Conservation (phyloP, 176 grass and related monocot species). For the Saccharum officinarum region DNA sequence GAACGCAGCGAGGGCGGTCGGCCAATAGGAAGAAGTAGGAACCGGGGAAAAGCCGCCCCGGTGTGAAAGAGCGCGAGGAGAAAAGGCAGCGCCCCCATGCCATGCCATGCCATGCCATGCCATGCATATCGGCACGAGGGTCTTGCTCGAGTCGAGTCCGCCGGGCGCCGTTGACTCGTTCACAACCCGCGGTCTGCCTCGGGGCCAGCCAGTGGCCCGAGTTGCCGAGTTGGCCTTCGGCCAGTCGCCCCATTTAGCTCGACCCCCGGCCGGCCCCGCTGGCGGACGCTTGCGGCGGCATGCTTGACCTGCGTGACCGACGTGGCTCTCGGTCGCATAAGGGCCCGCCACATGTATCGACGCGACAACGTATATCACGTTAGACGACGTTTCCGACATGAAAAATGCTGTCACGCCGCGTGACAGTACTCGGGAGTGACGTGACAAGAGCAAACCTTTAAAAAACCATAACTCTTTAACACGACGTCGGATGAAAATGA, state of each 20-base stretch:
- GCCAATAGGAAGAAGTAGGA: neutral
- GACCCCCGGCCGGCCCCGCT: no score
- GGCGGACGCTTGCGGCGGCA: neutral
- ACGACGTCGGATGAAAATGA: no score
- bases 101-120: no score
- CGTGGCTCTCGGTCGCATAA: neutral
- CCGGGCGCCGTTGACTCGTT: conserved; percentile 32
- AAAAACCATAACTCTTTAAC: no score
- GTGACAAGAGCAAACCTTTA: no score
- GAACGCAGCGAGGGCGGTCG: neutral
- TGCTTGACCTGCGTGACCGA: conserved; percentile 32
- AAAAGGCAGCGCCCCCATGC: conserved; percentile 12
- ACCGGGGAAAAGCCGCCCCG: neutral
- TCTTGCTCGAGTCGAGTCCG: conserved; percentile 11
- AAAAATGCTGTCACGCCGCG: no score
- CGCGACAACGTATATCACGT: no score
- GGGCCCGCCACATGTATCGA: no score
- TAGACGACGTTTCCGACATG: no score
- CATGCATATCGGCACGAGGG: conserved; percentile 38
- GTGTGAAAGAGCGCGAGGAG: conserved; percentile 38
- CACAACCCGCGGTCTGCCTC: neutral
- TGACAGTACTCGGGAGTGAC: no score
- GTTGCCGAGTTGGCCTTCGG: neutral
- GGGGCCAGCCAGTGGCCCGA: neutral
- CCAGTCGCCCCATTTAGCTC: no score